These are phyloP conservation scores for Dentipellis sp. DNA, from an alignment of 768 basidiomycete genomes.

Conservation along the genomic window DNA sequence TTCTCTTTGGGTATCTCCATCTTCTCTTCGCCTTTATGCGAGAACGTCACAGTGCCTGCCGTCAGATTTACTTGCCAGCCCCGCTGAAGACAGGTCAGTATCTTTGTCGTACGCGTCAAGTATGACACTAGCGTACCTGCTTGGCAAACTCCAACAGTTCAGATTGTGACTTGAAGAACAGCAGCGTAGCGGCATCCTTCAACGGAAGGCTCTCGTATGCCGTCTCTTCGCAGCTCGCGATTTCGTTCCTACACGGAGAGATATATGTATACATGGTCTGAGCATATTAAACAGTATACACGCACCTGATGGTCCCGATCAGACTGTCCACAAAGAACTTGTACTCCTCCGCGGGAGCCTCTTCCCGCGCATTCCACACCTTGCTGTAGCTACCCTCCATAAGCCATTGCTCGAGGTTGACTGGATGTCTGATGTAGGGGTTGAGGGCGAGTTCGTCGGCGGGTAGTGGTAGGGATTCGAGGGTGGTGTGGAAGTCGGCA, in stretches of 20 bases:
- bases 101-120: background rate
- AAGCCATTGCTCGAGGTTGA: constrained; percentile 91
- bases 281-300: background rate
- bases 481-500: constrained; percentile 93
- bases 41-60: constrained; percentile 63
- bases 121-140: constrained; percentile 37
- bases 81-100: constrained; percentile 38
- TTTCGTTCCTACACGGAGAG: constrained; percentile 65
- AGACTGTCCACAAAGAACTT: constrained; percentile 89
- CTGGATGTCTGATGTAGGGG: constrained; percentile 73
- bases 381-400: constrained; percentile 99
- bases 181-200: constrained; percentile 79
- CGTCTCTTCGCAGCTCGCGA: constrained; percentile 91
- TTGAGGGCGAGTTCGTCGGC: constrained; percentile 61
- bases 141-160: constrained; percentile 81
- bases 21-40: constrained; percentile 72
- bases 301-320: constrained; percentile 87
- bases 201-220: constrained; percentile 90
- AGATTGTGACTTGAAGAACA: constrained; percentile 82
- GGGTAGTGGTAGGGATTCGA: constrained; percentile 76
- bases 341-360: constrained; percentile 91
- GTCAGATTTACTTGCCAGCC: constrained; percentile 78
- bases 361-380: constrained; percentile 91
- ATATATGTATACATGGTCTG: background rate
- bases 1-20: constrained; percentile 81